Evolutionary conservation across 2,329 filamentous ascomycete species (phyloP).

Genomic region (Metarhizium rileyi): DNA sequence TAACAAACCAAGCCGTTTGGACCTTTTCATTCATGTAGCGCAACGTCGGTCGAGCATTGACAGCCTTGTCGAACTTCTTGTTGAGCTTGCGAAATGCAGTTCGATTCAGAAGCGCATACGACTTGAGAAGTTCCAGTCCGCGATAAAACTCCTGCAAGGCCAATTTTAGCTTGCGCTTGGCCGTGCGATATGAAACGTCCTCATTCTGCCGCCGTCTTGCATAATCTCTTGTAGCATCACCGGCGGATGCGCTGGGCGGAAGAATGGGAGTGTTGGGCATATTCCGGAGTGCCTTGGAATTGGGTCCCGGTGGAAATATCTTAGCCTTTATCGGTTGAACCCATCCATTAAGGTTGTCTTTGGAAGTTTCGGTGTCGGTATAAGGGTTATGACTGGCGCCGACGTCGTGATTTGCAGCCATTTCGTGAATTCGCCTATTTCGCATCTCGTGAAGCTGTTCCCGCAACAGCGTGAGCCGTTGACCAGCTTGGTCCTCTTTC

Average conservation of each 20-base stretch:
- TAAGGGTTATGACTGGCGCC: constrained; percentile 17
- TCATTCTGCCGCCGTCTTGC: constrained; percentile 35
- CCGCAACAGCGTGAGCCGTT: constrained; percentile 59
- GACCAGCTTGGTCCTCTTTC: constrained; percentile 78
- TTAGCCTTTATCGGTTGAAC: constrained; percentile 44
- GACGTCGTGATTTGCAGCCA: constrained; percentile 34
- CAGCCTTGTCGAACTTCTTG: constrained; percentile 95
- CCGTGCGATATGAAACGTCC: constrained; percentile 71
- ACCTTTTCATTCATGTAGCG: constrained; percentile 89
- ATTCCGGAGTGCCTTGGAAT: constrained; percentile 47
- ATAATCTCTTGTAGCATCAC: constrained; percentile 37
- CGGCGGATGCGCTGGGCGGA: constrained; percentile 13
- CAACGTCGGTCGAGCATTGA: constrained; percentile 65
- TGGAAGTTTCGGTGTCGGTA: constrained; percentile 14
- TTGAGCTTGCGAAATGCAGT: constrained; percentile 96
- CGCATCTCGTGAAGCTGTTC: constrained; percentile 91
- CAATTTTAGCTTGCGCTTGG: constrained; percentile 84
- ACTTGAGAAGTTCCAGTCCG: constrained; percentile 81
- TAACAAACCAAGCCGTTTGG: constrained; percentile 82
- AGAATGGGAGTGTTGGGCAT: constrained; percentile 44
- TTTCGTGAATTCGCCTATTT: constrained; percentile 67
- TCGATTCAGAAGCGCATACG: constrained; percentile 80
- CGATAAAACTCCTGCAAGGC: constrained; percentile 92
- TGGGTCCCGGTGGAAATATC: constrained; percentile 47
- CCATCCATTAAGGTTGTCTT: constrained; percentile 28